Percentiles rank a stretch among this genome's conserved stretches.
Conservation (phyloP, 768 basidiomycete genomes). For the Boletus sp. region DNA sequence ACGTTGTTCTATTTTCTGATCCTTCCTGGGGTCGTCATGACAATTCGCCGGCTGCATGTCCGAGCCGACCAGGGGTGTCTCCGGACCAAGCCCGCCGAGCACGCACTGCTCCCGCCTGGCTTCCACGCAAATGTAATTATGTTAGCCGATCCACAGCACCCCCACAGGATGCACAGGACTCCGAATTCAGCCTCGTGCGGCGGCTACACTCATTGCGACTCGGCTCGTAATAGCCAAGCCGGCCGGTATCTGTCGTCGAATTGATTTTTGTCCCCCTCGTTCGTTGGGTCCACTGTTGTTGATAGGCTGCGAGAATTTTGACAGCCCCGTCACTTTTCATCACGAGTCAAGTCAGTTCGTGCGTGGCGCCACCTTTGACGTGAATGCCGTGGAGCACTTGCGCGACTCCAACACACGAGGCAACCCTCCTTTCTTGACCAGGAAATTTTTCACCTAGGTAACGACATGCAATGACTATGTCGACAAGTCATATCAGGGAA, state of each 20-base stretch:
- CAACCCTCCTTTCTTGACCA: conserved; percentile 17
- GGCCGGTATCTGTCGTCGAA: neutral
- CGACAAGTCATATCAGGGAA: conserved; percentile 9
- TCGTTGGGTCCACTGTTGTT: too few relatives aligned
- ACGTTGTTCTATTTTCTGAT: neutral
- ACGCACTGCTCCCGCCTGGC: neutral
- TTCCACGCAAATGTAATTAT: neutral
- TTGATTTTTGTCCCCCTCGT: neutral
- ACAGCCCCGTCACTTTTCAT: neutral
- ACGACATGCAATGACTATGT: conserved; percentile 2
- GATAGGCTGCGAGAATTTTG: neutral
- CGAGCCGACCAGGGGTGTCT: neutral
- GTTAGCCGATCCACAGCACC: neutral
- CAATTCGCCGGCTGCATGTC: neutral
- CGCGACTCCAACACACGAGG: conserved; percentile 14
- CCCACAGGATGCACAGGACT: neutral
- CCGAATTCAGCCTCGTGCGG: neutral
- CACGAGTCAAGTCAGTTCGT: neutral
- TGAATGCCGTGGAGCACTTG: neutral
- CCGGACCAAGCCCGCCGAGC: neutral
- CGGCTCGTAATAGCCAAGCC: neutral
- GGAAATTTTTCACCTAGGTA: conserved; percentile 1
- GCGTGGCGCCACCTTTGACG: neutral
- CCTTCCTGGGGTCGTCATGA: conserved; percentile 6
- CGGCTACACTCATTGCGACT: neutral